These are phyloP conservation scores for Pichia occidentalis DNA, from an alignment of 805 yeast species.

Conservation along the genomic window DNA sequence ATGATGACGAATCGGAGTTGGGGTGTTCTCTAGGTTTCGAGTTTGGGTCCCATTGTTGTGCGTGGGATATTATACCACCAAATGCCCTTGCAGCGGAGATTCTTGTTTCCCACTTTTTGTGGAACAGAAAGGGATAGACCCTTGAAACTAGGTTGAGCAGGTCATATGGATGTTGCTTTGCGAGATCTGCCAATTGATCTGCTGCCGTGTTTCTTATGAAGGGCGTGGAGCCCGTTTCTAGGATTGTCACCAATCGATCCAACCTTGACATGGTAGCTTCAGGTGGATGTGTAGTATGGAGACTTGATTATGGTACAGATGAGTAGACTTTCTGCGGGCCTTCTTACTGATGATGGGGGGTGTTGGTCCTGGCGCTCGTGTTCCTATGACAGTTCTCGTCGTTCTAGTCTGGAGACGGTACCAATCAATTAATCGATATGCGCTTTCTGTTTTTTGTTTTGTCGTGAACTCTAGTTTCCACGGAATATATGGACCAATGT, in stretches of 20 bases:
- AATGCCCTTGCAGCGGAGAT: slow-evolving; percentile 91
- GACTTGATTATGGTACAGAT: neutral
- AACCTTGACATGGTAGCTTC: slow-evolving; percentile 28
- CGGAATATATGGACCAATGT: no score
- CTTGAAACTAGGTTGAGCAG: slow-evolving; percentile 74
- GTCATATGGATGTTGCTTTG: slow-evolving; percentile 93
- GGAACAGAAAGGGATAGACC: slow-evolving; percentile 81
- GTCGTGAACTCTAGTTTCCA: no score
- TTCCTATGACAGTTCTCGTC: no score
- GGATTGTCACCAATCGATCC: slow-evolving; percentile 34
- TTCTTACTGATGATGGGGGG: no score
- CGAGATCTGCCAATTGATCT: slow-evolving; percentile 90
- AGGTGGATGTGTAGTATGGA: neutral
- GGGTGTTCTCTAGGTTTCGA: no score
- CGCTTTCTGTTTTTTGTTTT: no score
- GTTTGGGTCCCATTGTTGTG: slow-evolving; percentile 82
- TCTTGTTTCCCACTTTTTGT: slow-evolving; percentile 92
- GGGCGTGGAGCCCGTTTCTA: slow-evolving; percentile 93
- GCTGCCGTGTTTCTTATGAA: slow-evolving; percentile 95
- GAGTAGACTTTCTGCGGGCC: neutral
- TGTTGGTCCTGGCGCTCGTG: neutral
- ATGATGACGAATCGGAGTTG: no score
- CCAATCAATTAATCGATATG: no score
- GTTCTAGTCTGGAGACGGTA: no score
- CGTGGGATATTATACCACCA: slow-evolving; percentile 83